Percentiles rank a stretch among this genome's conserved stretches.
These are phyloP conservation scores for Clathrus columnatus DNA, from an alignment of 768 basidiomycete genomes.

Conservation along the genomic window DNA sequence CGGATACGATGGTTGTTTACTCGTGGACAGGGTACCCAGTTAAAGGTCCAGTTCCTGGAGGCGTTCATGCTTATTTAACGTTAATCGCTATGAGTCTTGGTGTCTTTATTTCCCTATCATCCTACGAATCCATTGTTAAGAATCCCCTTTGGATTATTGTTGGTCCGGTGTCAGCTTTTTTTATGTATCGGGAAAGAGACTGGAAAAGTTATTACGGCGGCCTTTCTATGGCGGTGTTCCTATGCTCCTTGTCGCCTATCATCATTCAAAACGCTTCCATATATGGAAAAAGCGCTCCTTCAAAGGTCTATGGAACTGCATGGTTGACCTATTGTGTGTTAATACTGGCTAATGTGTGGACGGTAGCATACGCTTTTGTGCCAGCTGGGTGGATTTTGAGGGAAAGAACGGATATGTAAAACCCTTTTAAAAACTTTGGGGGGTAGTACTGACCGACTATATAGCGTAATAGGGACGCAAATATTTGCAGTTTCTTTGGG, in stretches of 20 bases:
- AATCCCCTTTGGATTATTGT: conserved; percentile 47
- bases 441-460: neutral
- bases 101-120: conserved; percentile 29
- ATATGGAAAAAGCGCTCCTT: conserved; percentile 25
- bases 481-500: conserved; percentile 35
- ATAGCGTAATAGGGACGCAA: conserved; percentile 48
- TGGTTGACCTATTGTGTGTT: conserved; percentile 55
- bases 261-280: conserved; percentile 41
- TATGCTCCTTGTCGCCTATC: conserved; percentile 53
- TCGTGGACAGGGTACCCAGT: conserved; percentile 84
- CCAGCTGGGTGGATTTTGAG: conserved; percentile 68
- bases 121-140: conserved; percentile 20
- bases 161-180: conserved; percentile 43
- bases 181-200: conserved; percentile 50
- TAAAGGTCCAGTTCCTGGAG: conserved; percentile 62
- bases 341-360: conserved; percentile 65
- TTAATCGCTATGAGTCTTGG: conserved; percentile 55
- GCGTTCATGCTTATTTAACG: conserved; percentile 59
- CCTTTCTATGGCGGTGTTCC: conserved; percentile 44
- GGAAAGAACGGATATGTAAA: conserved; percentile 66
- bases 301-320: conserved; percentile 44
- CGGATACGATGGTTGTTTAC: conserved; percentile 75
- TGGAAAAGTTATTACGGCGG: conserved; percentile 68
- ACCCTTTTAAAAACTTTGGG: neutral
- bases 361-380: conserved; percentile 86